phyloP scores from a whole-genome alignment of 2,329 filamentous ascomycete species.

The Claviceps capensis region DNA sequence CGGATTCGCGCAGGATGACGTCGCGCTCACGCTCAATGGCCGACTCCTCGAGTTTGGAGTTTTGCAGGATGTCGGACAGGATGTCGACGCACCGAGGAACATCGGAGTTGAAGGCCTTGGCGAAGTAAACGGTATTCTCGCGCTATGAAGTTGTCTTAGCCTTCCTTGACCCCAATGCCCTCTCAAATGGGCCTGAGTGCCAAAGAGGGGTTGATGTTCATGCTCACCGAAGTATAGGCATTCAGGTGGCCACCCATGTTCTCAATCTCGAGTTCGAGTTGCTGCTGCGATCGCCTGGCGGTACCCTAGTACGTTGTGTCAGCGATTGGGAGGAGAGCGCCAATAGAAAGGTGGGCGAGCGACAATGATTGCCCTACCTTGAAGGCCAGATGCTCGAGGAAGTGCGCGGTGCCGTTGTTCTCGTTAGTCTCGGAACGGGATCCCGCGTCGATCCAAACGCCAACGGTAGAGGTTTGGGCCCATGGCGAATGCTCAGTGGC shows the following conservation, averaged over 20 bases:
- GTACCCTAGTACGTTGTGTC: constrained; percentile 51
- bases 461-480: constrained; percentile 95
- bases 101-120: constrained; percentile 97
- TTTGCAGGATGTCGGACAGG: constrained; percentile 96
- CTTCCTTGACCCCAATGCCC: constrained; percentile 4
- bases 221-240: constrained; percentile 92
- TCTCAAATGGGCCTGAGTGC: constrained; percentile 11
- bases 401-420: constrained; percentile 98
- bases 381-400: constrained; percentile 98
- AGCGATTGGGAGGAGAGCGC: not conserved
- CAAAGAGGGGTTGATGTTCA: not conserved
- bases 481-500: constrained; percentile 96
- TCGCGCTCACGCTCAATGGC: constrained; percentile 97
- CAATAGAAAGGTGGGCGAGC: not conserved
- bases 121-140: constrained; percentile 99
- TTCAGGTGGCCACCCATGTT: constrained; percentile 99
- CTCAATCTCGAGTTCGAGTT: constrained; percentile 98
- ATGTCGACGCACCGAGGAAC: constrained; percentile 95
- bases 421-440: constrained; percentile 95
- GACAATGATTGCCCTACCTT: constrained; percentile 52
- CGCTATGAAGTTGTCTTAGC: constrained; percentile 41
- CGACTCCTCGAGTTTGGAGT: constrained; percentile 88
- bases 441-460: constrained; percentile 98
- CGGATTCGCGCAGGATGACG: constrained; percentile 95
- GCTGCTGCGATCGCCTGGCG: constrained; percentile 84